phyloP scores from a whole-genome alignment of 768 basidiomycete genomes.

The Xerocomellus intermedius region DNA sequence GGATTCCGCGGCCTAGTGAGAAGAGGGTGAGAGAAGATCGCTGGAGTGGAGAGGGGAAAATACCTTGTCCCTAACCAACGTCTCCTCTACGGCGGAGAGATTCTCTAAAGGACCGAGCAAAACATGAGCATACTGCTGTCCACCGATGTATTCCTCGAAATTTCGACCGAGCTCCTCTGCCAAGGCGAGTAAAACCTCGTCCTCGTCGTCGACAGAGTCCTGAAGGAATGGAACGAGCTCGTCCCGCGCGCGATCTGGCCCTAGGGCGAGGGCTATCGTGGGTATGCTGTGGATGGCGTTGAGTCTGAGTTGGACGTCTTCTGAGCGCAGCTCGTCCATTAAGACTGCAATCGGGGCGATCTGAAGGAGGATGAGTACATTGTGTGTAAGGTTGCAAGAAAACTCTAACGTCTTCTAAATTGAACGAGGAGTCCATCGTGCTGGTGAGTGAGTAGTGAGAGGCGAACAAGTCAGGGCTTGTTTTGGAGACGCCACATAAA shows the following conservation, averaged over 20 bases:
- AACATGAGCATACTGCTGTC: slow-evolving; percentile 80
- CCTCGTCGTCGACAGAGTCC: slow-evolving; percentile 99
- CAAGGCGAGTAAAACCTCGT: slow-evolving; percentile 93
- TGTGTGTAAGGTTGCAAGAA: slow-evolving; percentile 3
- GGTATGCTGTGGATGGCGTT: slow-evolving; percentile 97
- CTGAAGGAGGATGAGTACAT: slow-evolving; percentile 37
- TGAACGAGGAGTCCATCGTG: slow-evolving; percentile 62
- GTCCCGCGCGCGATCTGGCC: slow-evolving; percentile 90
- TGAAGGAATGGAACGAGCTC: slow-evolving; percentile 97
- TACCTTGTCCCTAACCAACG: slow-evolving; percentile 96
- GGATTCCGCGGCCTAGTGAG: slow-evolving; percentile 84
- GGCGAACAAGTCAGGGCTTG: not conserved
- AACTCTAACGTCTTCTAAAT: slow-evolving; percentile 62
- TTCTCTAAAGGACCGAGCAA: slow-evolving; percentile 92
- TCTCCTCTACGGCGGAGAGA: slow-evolving; percentile 95
- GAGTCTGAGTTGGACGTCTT: slow-evolving; percentile 94
- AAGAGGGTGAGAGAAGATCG: slow-evolving; percentile 1
- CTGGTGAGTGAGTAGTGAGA: not conserved
- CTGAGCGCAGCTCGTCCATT: slow-evolving; percentile 97
- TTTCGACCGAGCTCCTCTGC: slow-evolving; percentile 92
- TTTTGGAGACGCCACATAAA: slow-evolving; percentile 24
- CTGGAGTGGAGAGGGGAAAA: slow-evolving; percentile 9
- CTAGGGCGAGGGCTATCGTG: slow-evolving; percentile 95
- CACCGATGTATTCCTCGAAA: slow-evolving; percentile 95
- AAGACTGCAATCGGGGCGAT: slow-evolving; percentile 94